Evolutionary conservation across 2,329 filamentous ascomycete genomes (phyloP), one percentile per base, ranked within the genome.

Genomic region (Zymoseptoria ardabiliae): DNA sequence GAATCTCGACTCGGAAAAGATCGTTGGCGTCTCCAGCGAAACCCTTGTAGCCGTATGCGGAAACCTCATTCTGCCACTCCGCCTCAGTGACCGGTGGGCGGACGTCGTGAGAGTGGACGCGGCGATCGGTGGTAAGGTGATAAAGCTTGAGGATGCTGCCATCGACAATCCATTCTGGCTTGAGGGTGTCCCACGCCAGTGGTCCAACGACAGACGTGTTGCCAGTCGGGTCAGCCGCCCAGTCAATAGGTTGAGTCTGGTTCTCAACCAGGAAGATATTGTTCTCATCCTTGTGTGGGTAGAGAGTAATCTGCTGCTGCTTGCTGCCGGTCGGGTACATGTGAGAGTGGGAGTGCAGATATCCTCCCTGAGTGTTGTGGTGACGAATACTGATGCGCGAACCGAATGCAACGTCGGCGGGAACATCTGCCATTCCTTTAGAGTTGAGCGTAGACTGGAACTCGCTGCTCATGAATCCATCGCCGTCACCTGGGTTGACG

Each of bases 401-500:
- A 61, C 94, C 94, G 70, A 94, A 88, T 25, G 89, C 87, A 60
- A 99, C 88, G 76, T 99, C 92, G 28, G 90, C 94, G 1, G 94
- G 88, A 4, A 96, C 91, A 75, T 96, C 91, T 72, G 91, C 87
- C 94, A 99, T 99, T 56, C 85, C 87, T 81, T 97, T 99, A 70
- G 86, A 92, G 78, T 97, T 99, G 66, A 99, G 81, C 2, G 94
- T 97, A 30, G 94, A 89, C 78, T 99, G 94, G 80, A 99, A 99
- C 73, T 99, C 94, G 58, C 93, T 96, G 72, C 92, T 97, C 94
- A 99, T 99, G 81, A 99, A 99, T 58, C 94, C 94, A 75, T 99
- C 94, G 57, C 94, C 94, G 56, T 99, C 94, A 61, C 94, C 94
- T 25, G 94, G 94, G 77, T 99, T 99, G 61, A 88, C 84, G 50